Evolutionary conservation across 768 basidiomycete genomes (phyloP).

Genomic region (Fistulinella prunicolor): DNA sequence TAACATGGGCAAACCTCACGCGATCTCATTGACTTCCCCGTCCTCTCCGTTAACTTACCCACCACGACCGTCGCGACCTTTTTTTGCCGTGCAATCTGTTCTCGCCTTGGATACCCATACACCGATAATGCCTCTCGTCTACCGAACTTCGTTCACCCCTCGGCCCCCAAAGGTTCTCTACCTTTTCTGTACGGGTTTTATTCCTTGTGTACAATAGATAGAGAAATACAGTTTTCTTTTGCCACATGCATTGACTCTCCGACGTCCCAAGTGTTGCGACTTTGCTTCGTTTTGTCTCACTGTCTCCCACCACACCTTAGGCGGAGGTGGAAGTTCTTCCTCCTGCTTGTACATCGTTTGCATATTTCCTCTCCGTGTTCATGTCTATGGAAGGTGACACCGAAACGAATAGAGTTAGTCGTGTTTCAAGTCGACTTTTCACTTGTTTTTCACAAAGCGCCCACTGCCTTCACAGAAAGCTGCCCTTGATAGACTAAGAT

Average conservation of each 20-base stretch:
- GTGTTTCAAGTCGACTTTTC: conserved; percentile 26
- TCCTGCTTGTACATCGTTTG: conserved; percentile 11
- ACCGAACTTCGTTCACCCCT: not conserved
- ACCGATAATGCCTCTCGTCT: not conserved
- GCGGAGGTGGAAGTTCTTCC: conserved; percentile 12
- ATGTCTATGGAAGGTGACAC: conserved; percentile 51
- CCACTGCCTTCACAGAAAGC: conserved; percentile 36
- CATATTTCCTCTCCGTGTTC: conserved; percentile 25
- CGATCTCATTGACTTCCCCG: too few species aligned
- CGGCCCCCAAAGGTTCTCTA: conserved; percentile 1
- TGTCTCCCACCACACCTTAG: conserved; percentile 21
- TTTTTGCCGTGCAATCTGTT: not conserved
- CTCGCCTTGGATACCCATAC: not conserved
- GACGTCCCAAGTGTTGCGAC: conserved; percentile 39
- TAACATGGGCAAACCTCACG: too few species aligned
- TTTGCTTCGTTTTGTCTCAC: conserved; percentile 26
- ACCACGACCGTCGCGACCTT: too few species aligned
- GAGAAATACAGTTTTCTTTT: conserved; percentile 38
- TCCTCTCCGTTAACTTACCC: too few species aligned
- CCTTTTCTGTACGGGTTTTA: conserved; percentile 20
- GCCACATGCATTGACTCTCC: conserved; percentile 55
- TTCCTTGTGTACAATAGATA: conserved; percentile 33
- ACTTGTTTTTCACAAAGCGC: conserved; percentile 34
- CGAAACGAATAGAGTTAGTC: conserved; percentile 50
- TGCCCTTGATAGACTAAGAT: conserved; percentile 45